Conservation (phyloP, 495 filamentous ascomycete species). For the Penicillium tannophilum region DNA sequence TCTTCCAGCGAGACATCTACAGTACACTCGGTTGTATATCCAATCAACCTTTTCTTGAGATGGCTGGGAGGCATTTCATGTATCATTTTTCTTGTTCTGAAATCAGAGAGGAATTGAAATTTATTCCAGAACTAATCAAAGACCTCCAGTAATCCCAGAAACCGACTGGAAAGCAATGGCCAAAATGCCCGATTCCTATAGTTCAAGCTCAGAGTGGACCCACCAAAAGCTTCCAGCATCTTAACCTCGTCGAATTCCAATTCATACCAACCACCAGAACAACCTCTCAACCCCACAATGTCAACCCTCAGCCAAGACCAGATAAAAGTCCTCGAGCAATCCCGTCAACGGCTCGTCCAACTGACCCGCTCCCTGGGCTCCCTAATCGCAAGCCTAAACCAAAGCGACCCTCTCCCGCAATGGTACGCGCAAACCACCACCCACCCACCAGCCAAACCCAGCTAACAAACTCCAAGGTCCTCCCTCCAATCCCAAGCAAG, state of each 20-base stretch:
- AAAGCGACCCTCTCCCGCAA: constrained; percentile 59
- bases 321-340: constrained; percentile 71
- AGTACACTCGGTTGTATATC: no score
- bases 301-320: constrained; percentile 54
- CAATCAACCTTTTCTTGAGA: no score
- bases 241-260: neutral
- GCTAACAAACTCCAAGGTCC: constrained; percentile 45
- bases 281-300: constrained; percentile 26
- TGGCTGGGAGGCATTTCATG: no score
- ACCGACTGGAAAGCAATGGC: no score
- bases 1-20: no score
- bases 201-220: neutral
- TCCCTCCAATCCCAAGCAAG: constrained; percentile 68
- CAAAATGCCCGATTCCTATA: no score
- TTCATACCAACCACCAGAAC: neutral
- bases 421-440: constrained; percentile 47
- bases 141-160: no score
- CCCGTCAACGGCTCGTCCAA: constrained; percentile 70
- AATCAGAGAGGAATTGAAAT: no score
- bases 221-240: neutral
- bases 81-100: no score
- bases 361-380: constrained; percentile 66
- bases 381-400: constrained; percentile 56
- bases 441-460: neutral
- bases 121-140: no score